Conservation (phyloP, 2,329 filamentous ascomycete genomes). For the Fusarium algeriense region DNA sequence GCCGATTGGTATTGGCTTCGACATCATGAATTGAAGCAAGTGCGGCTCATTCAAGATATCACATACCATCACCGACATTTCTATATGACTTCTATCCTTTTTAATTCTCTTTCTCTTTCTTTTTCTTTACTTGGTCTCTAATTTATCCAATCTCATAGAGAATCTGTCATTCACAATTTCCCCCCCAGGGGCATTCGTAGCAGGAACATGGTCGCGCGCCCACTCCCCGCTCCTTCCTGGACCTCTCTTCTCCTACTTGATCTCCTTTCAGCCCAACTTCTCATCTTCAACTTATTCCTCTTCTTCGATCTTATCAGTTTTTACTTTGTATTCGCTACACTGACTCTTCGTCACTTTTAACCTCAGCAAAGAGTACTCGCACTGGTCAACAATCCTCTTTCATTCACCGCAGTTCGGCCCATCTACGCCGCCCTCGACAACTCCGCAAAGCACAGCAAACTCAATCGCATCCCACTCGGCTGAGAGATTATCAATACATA, state of each 20-base stretch:
- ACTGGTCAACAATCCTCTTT: background rate
- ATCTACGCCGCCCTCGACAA: background rate
- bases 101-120: background rate
- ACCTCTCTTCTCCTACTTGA: background rate
- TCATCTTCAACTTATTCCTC: background rate
- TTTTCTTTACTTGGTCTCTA: background rate
- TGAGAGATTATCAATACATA: background rate
- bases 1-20: constrained; percentile 23
- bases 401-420: background rate
- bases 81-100: background rate
- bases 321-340: background rate
- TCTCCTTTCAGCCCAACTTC: background rate
- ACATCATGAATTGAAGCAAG: constrained; percentile 13
- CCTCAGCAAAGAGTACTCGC: background rate
- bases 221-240: constrained; percentile 18
- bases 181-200: background rate
- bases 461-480: background rate
- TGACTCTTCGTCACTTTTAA: background rate
- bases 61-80: constrained; percentile 12
- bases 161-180: background rate
- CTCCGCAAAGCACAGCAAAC: background rate
- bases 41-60: constrained; percentile 6
- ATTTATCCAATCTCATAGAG: background rate
- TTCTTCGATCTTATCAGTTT: background rate
- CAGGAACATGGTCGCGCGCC: constrained; percentile 12